Evolutionary conservation across 1,284 basidiomycete species (phyloP).

Genomic region (Heterobasidion occidentale): DNA sequence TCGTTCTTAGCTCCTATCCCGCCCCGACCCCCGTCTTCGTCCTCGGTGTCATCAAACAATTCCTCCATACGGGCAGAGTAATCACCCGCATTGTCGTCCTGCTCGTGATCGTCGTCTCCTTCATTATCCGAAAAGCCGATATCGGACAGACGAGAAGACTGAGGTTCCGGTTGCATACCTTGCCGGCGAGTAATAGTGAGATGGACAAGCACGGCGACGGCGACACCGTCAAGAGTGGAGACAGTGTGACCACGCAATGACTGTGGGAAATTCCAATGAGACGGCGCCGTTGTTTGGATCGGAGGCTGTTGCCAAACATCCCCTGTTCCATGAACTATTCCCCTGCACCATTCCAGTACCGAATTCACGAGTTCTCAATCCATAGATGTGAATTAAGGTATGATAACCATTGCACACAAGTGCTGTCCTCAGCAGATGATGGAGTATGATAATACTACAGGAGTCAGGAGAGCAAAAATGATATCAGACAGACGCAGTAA

Average conservation of each 20-base stretch:
- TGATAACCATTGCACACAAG: too few species aligned
- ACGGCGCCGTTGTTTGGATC: too few species aligned
- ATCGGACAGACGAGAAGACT: conserved; percentile 2
- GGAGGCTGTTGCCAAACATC: too few species aligned
- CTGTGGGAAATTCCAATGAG: too few species aligned
- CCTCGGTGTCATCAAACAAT: conserved; percentile 49
- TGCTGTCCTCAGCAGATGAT: too few species aligned
- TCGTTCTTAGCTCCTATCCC: conserved; percentile 28
- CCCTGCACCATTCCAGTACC: too few species aligned
- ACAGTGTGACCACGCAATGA: too few species aligned
- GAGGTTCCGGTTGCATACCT: background rate
- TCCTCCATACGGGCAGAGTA: conserved; percentile 73
- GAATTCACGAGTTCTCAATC: too few species aligned
- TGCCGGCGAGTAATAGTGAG: too few species aligned
- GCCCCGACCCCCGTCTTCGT: conserved; percentile 18
- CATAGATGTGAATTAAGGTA: too few species aligned
- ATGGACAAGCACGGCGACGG: background rate
- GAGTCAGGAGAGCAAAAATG: background rate
- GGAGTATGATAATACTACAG: background rate
- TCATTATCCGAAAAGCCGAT: conserved; percentile 22
- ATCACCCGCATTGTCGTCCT: conserved; percentile 33
- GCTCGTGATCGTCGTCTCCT: conserved; percentile 22
- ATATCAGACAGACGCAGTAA: background rate
- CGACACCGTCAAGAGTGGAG: too few species aligned
- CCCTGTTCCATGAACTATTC: too few species aligned